Conservation (phyloP, 2,329 filamentous ascomycete genomes). For the Talaromyces sp. region DNA sequence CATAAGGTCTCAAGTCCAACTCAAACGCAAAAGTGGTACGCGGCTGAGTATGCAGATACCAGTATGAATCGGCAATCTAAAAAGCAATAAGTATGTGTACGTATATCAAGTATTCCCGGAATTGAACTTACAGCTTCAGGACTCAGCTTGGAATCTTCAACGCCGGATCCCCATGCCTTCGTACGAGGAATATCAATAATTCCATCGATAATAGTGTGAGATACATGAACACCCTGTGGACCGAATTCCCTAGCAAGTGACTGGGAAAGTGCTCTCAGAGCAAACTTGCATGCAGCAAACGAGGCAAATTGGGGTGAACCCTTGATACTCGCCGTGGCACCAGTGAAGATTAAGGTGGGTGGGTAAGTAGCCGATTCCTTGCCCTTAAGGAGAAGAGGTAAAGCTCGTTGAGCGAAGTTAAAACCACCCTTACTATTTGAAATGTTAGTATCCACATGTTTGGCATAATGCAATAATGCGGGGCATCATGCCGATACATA, state of each 20-base stretch:
- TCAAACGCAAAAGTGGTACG: conserved; percentile 79
- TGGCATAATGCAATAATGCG: neutral
- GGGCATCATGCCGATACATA: conserved; percentile 32
- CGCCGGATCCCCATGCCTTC: conserved; percentile 60
- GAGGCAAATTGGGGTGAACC: conserved; percentile 69
- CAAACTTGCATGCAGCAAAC: conserved; percentile 82
- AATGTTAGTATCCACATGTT: neutral
- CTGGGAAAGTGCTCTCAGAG: conserved; percentile 72
- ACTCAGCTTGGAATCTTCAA: conserved; percentile 69
- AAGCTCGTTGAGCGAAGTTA: conserved; percentile 70
- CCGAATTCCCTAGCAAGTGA: conserved; percentile 81
- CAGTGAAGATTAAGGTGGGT: conserved; percentile 81
- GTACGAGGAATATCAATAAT: conserved; percentile 79
- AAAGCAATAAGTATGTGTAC: conserved; percentile 7
- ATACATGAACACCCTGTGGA: conserved; percentile 79
- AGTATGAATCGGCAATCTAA: conserved; percentile 85
- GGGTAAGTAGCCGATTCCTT: conserved; percentile 59
- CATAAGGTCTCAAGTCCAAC: conserved; percentile 75
- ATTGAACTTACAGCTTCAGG: conserved; percentile 67
- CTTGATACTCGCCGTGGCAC: conserved; percentile 78
- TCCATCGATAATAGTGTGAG: conserved; percentile 81
- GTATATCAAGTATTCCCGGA: conserved; percentile 20
- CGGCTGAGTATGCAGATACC: conserved; percentile 80
- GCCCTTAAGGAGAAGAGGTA: conserved; percentile 71
- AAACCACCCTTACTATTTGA: conserved; percentile 62